phyloP scores from a whole-genome alignment of 805 yeast genomes.

The Suhomyces sp. region DNA sequence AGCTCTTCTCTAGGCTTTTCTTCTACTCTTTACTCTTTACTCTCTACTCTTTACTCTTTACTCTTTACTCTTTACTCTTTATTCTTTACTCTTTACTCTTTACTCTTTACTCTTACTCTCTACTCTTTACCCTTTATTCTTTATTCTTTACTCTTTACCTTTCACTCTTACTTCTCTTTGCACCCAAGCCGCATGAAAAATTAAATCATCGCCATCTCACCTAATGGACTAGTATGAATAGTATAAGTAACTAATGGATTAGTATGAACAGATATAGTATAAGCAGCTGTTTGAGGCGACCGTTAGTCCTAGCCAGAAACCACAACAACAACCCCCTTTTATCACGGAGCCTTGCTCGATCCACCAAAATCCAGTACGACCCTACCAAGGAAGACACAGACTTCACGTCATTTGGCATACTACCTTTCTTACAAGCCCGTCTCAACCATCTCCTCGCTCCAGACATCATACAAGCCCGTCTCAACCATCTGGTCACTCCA shows the following conservation, averaged over 20 bases:
- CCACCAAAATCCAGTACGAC: slow-evolving; percentile 4
- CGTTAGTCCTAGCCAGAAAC: not conserved
- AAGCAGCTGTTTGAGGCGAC: not conserved
- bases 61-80: no score
- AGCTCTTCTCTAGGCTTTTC: no score
- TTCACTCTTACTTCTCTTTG: no score
- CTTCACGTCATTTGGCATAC: slow-evolving; percentile 19
- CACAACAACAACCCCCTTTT: not conserved
- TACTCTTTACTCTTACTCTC: no score
- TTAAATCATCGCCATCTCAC: not conserved
- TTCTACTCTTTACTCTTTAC: no score
- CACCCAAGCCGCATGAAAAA: not conserved
- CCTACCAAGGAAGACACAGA: slow-evolving; percentile 10
- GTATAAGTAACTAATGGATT: not conserved
- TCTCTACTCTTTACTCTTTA: no score
- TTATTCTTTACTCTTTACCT: no score
- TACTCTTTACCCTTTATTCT: no score
- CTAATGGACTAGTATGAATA: not conserved
- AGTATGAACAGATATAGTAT: not conserved
- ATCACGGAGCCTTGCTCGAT: no score
- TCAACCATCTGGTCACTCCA: slow-evolving; percentile 13
- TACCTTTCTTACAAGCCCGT: slow-evolving; percentile 22
- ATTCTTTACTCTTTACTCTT: no score
- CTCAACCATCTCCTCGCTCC: no score
- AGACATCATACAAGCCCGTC: slow-evolving; percentile 18